Evolutionary conservation across 2,329 filamentous ascomycete species (phyloP).

Genomic region (Aspergillus persii): DNA sequence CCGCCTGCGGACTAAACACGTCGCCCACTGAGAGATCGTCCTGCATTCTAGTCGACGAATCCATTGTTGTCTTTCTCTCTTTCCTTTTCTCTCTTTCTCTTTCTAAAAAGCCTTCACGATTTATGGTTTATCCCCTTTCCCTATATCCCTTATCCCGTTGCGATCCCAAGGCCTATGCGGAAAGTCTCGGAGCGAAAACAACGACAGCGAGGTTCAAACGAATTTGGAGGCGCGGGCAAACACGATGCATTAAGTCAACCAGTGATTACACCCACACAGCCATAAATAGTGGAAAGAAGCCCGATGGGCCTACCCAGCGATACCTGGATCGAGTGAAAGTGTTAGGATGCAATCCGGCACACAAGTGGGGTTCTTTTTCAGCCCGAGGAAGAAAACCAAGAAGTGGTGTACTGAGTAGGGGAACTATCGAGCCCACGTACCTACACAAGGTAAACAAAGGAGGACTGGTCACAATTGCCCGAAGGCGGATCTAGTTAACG

Average conservation of each 20-base stretch:
- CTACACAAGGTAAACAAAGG: not conserved
- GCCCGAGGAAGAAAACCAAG: not conserved
- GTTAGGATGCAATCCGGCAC: not conserved
- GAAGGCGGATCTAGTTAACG: not conserved
- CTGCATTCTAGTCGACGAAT: conserved; percentile 18
- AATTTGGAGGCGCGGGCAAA: not conserved
- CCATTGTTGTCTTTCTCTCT: not conserved
- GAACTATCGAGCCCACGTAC: not conserved
- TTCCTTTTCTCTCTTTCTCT: not conserved
- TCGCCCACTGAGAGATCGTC: conserved; percentile 41
- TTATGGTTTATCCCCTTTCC: not conserved
- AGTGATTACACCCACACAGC: conserved; percentile 13
- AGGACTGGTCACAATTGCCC: not conserved
- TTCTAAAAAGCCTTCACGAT: not conserved
- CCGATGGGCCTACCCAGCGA: not conserved
- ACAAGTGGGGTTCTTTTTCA: conserved; percentile 2
- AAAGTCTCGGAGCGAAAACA: not conserved
- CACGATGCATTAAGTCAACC: conserved; percentile 8
- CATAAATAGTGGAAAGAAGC: conserved; percentile 8
- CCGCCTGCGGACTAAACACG: conserved; percentile 39
- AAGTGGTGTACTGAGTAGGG: not conserved
- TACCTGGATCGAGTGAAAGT: conserved; percentile 1
- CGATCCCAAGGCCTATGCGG: conserved; percentile 1
- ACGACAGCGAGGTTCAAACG: conserved; percentile 2
- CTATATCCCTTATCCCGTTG: not conserved